phyloP scores from a whole-genome alignment of 2,329 filamentous ascomycete genomes.

The Penicillium capsulatum region DNA sequence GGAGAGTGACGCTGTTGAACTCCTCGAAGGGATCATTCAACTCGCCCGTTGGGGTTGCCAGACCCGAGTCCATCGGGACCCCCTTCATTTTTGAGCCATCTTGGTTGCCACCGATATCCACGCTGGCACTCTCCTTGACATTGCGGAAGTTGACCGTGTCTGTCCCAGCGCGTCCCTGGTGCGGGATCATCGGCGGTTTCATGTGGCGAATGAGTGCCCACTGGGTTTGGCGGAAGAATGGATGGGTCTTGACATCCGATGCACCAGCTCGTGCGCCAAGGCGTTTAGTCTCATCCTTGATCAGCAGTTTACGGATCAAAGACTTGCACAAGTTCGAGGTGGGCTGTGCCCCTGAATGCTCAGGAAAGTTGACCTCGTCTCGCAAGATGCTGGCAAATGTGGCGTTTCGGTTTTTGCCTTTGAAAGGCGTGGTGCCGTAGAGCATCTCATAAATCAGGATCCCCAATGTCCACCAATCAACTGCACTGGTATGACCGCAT shows the following conservation, averaged over 20 bases:
- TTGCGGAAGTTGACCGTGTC: constrained; percentile 97
- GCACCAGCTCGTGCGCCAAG: constrained; percentile 91
- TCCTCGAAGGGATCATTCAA: constrained; percentile 89
- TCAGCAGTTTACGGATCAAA: constrained; percentile 89
- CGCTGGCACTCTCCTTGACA: constrained; percentile 93
- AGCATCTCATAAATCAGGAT: constrained; percentile 99
- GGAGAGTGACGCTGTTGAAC: constrained; percentile 96
- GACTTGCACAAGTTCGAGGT: constrained; percentile 96
- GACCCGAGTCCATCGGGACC: constrained; percentile 78
- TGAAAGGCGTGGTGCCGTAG: constrained; percentile 97
- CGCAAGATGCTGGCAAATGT: constrained; percentile 96
- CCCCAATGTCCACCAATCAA: constrained; percentile 98
- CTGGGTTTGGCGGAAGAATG: constrained; percentile 92
- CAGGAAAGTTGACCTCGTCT: constrained; percentile 94
- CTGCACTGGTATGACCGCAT: constrained; percentile 94
- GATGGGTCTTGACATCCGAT: constrained; percentile 92
- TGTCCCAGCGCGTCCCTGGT: constrained; percentile 73
- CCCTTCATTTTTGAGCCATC: constrained; percentile 56
- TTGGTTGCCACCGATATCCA: constrained; percentile 58
- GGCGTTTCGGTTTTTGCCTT: constrained; percentile 96
- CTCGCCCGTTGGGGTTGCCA: constrained; percentile 80
- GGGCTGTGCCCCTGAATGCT: constrained; percentile 75
- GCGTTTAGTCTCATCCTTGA: constrained; percentile 94
- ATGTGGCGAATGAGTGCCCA: constrained; percentile 97
- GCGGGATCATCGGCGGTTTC: constrained; percentile 95